Evolutionary conservation across 2,329 filamentous ascomycete genomes (phyloP).

Genomic region (Clathrospora elynae): DNA sequence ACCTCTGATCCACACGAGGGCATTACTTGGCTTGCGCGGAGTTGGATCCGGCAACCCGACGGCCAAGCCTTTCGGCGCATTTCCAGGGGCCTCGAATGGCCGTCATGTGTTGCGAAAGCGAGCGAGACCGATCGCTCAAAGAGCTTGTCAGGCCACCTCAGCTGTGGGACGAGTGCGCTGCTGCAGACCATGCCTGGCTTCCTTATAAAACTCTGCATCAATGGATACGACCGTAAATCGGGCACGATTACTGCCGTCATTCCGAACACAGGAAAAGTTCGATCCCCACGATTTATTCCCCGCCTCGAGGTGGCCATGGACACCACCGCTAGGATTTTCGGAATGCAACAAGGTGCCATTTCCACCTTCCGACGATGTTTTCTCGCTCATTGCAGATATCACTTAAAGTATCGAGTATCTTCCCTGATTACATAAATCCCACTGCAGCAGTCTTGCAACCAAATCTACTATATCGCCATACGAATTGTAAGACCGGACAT

Average conservation of each 20-base stretch:
- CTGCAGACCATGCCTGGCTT: conserved; percentile 23
- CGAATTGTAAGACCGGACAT: too few species aligned
- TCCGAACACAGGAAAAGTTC: conserved; percentile 15
- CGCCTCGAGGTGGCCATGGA: conserved; percentile 30
- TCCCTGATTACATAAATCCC: not conserved
- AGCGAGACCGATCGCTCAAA: conserved; percentile 5
- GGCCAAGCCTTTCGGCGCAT: conserved; percentile 24
- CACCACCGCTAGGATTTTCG: conserved; percentile 34
- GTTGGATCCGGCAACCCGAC: conserved; percentile 25
- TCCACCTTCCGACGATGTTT: conserved; percentile 17
- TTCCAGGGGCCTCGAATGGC: conserved; percentile 29
- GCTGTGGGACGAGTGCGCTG: conserved; percentile 3
- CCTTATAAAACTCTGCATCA: conserved; percentile 29
- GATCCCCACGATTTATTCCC: conserved; percentile 33
- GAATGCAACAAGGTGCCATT: conserved; percentile 28
- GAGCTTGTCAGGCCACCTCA: conserved; percentile 1
- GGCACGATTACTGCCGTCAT: conserved; percentile 12
- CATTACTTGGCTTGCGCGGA: conserved; percentile 18
- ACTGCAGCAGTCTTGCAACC: too few species aligned
- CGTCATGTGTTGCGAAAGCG: conserved; percentile 8
- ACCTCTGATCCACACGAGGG: conserved; percentile 20
- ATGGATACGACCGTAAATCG: conserved; percentile 11
- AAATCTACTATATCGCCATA: too few species aligned
- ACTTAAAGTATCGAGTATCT: too few species aligned
- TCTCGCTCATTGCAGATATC: conserved; percentile 6